A percentile compares a stretch with the other conserved stretches of the same genome.
These are phyloP conservation scores for Phaeophleospora eucalypticola DNA, from an alignment of 2,329 filamentous ascomycete genomes.

Conservation along the genomic window DNA sequence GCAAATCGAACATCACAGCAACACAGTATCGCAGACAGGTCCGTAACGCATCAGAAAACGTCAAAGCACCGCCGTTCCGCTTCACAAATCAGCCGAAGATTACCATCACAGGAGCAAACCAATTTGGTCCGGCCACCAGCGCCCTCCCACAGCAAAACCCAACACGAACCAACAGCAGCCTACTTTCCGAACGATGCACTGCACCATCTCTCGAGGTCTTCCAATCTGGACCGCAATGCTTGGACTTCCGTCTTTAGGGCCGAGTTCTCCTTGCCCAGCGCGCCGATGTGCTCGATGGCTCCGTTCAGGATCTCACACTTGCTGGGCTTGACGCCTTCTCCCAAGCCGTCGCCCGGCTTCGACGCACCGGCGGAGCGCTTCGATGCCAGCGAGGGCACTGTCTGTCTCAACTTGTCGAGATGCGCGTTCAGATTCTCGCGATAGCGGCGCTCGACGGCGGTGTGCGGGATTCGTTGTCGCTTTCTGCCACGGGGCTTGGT, in stretches of 20 bases:
- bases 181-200: constrained; percentile 11
- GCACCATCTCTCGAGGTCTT: constrained; percentile 29
- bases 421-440: constrained; percentile 36
- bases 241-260: constrained; percentile 26
- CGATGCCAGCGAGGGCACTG: constrained; percentile 29
- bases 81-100: neutral
- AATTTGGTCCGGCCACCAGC: neutral
- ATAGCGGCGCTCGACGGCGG: constrained; percentile 35
- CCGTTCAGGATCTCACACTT: constrained; percentile 36
- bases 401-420: constrained; percentile 32
- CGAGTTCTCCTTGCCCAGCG: constrained; percentile 26
- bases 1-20: neutral
- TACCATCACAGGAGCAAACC: neutral
- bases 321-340: constrained; percentile 32
- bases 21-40: constrained; percentile 2
- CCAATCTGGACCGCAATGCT: constrained; percentile 24
- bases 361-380: constrained; percentile 16
- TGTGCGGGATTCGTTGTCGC: constrained; percentile 36
- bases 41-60: neutral
- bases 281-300: constrained; percentile 33
- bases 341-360: constrained; percentile 16
- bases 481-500: constrained; percentile 26
- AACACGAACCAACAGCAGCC: neutral
- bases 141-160: neutral
- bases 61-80: no score